Conservation (phyloP, 495 filamentous ascomycete species). For the Bryoglossum gracile region DNA sequence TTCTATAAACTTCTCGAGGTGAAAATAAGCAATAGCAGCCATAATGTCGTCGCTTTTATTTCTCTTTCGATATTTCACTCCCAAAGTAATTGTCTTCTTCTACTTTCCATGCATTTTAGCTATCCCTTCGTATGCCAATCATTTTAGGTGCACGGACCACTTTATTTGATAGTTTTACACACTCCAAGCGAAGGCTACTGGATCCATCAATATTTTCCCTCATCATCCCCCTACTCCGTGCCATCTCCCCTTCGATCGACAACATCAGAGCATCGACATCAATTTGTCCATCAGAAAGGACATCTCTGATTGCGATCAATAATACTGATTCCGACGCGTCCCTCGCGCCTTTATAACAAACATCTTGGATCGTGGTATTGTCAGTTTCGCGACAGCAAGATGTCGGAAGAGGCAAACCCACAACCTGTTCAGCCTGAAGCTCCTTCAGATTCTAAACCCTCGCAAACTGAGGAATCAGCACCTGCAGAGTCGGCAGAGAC, state of each 20-base stretch:
- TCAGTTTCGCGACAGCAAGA: conserved; percentile 20
- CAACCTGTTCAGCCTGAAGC: conserved; percentile 13
- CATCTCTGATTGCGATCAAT: conserved; percentile 11
- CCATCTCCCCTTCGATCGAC: conserved; percentile 8
- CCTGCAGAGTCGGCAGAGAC: conserved; percentile 14
- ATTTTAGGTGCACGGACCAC: no score
- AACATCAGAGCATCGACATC: conserved; percentile 21
- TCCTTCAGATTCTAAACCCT: conserved; percentile 25
- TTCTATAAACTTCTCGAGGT: no score
- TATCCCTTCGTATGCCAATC: no score
- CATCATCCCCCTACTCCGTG: conserved; percentile 8
- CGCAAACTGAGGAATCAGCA: conserved; percentile 23
- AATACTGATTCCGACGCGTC: conserved; percentile 14
- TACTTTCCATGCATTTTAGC: no score
- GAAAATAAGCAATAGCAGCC: no score
- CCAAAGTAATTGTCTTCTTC: no score
- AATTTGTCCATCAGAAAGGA: not conserved
- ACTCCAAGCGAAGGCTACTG: no score
- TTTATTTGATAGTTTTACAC: no score
- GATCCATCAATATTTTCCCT: conserved; percentile 5
- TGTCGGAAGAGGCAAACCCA: conserved; percentile 21
- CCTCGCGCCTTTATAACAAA: not conserved
- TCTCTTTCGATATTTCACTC: no score
- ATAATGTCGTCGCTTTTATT: no score
- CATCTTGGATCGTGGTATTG: not conserved